Evolutionary conservation across 2,329 filamentous ascomycete species (phyloP), one percentile per base, ranked within the genome.

Genomic region (Aspergillus flavus): DNA sequence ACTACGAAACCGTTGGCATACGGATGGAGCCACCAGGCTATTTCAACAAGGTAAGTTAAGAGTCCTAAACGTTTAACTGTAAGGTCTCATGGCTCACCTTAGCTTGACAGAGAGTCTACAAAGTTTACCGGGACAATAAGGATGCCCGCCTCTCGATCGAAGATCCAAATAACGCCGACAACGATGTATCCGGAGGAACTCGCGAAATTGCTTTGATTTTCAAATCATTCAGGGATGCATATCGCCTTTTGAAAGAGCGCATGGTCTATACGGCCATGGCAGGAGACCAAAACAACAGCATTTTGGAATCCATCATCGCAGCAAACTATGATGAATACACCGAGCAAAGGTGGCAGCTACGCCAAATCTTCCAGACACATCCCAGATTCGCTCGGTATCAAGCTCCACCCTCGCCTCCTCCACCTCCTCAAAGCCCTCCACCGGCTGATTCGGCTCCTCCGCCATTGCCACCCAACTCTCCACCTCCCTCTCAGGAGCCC

Each of bases 131-230:
- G 34, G 76, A 74, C 71, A 86, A 85, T 70, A 89, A 89, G 71
- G 78, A 76, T 16, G 84, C 90, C 57, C 88, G 93, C 1, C 83
- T 99, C 1, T 91, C 90, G 10, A 97, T 99, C 71, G 90, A 97
- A 63, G 95, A 99, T 73, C 95, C 95, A 0, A 97, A 98, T 76
- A 91, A 92, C 63, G 76, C 86, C 0, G 81, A 84, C 30, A 98
- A 98, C 75, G 95, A 99, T 72, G 95, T 99, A 30, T 90, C 95
- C 0, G 93, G 93, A 11, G 94, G 94, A 11, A 95, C 93, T 0
- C 85, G 83, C 53, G 91, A 92, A 68, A 91, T 91, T 9, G 68
- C 78, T 0, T 81, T 86, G 10, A 91, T 97, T 56, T 81, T 92
- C 67, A 75, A 82, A n/a, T 83, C 84, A 14, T 98, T 99, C 75